Evolutionary conservation across 2,329 filamentous ascomycete species (phyloP).

Genomic region (Penicillium sp.): DNA sequence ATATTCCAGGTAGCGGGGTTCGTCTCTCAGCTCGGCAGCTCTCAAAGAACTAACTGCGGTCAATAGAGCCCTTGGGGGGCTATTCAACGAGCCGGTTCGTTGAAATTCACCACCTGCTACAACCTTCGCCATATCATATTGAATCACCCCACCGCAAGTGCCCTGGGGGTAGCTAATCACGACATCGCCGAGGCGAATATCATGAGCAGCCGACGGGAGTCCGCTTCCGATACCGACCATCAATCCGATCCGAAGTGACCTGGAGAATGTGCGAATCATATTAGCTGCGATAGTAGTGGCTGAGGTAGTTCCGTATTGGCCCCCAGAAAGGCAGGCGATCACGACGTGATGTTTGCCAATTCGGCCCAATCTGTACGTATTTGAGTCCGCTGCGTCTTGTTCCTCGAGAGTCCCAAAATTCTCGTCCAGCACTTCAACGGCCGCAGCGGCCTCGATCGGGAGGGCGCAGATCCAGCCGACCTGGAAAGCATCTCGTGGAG

Average conservation of each 20-base stretch:
- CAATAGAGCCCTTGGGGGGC: conserved; percentile 19
- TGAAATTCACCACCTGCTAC: conserved; percentile 10
- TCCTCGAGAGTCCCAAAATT: conserved; percentile 15
- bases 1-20: conserved; percentile 14
- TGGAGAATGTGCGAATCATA: conserved; percentile 22
- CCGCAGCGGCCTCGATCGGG: conserved; percentile 21
- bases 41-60: background rate
- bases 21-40: conserved; percentile 1
- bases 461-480: conserved; percentile 15
- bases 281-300: conserved; percentile 21
- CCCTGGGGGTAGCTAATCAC: conserved; percentile 27
- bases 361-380: conserved; percentile 24
- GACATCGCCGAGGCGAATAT: conserved; percentile 36
- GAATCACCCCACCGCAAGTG: conserved; percentile 18
- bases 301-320: conserved; percentile 16
- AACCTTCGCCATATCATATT: conserved; percentile 24
- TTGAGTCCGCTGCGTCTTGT: conserved; percentile 21
- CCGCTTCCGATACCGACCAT: conserved; percentile 32
- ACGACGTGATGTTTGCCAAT: conserved; percentile 24
- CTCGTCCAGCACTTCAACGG: conserved; percentile 24
- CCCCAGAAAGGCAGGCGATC: conserved; percentile 21
- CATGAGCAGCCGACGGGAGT: conserved; percentile 22
- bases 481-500: conserved; percentile 11
- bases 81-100: conserved; percentile 19
- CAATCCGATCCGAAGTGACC: conserved; percentile 22